Percentiles rank a stretch among this genome's conserved stretches.
Evolutionary conservation across 331 rosid genomes (phyloP).

Genomic region (Saraca asoca): DNA sequence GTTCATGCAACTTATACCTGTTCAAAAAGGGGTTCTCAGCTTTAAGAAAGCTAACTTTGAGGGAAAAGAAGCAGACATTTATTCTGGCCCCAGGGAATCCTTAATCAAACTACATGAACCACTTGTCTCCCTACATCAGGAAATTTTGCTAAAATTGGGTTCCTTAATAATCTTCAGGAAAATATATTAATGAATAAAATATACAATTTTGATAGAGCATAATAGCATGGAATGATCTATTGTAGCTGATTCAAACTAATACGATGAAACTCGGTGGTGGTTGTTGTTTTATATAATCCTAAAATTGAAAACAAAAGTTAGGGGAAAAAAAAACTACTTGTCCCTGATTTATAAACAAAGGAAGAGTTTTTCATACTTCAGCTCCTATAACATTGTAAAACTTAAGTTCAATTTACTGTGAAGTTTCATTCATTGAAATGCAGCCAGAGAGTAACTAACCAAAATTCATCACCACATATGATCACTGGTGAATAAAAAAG

Average conservation of each 20-base stretch:
- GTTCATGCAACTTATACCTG: no score
- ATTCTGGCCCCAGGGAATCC: constrained; percentile 4
- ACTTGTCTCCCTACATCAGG: constrained; percentile 8
- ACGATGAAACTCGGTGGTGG: no score
- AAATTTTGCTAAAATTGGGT: not conserved
- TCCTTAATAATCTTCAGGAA: not conserved
- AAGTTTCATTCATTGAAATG: not conserved
- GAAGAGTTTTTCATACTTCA: no score
- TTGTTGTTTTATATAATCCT: no score
- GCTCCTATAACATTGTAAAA: no score
- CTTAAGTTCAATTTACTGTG: not conserved
- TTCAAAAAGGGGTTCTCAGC: not conserved
- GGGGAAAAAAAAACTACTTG: no score
- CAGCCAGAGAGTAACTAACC: not conserved
- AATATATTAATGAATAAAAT: no score
- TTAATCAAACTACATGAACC: constrained; percentile 18
- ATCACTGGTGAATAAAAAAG: not conserved
- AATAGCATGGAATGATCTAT: no score
- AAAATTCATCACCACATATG: not conserved
- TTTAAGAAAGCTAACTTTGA: not conserved
- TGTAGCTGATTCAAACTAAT: no score
- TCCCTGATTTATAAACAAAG: no score
- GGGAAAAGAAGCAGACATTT: not conserved
- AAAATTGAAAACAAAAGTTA: no score
- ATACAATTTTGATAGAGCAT: no score